Evolutionary conservation across 148 eudicot genomes (phyloP), one percentile per base, ranked within the genome.

Genomic region (Polygonum maritimum): DNA sequence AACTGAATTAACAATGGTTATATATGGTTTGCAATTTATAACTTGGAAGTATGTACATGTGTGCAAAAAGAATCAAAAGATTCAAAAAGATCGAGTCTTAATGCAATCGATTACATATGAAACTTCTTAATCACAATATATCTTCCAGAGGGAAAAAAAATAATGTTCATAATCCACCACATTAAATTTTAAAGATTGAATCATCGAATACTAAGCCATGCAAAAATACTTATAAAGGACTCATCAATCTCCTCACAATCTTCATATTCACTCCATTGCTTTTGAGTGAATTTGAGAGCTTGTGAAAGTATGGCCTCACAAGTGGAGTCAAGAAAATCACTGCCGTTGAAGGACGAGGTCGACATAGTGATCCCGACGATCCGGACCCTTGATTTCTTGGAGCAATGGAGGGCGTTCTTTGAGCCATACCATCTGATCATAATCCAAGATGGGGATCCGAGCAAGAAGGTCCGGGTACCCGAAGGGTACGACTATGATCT

Each of bases 281-380:
- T 54, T 54, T 54, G 21, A 18, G 21, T 0, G 22, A 18, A 21
- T 54, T 54, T 58, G 22, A 18, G 26, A 18, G 60, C n/a, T 54
- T 60, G 69, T 31, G 6, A 31, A 26, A 31, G 16, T 3, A 57
- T 57, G 63, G 63, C 63, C 33, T 8, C 31, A 57, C 63, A 7
- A 57, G 63, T 51, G n/a, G 57, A n/a, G 7, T 51, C 57, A 51
- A 51, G 63, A 57, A n/a, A 33, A 57, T 21, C 35, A 21, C 33
- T 57, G 2, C 63, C 63, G 35, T 57, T 33, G 3, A 57, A 57
- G 21, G 63, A 57, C 9, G 63, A 57, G 12, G 2, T 57, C 8
- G 63, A 80, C n/a, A 81, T 81, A 33, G 83, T 81, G 45, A 81
- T 81, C 31, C 83, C 83, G 44, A 81, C 83, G n/a, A 81, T 81